phyloP scores from a whole-genome alignment of 2,329 filamentous ascomycete genomes.

The Penicillium sp. region DNA sequence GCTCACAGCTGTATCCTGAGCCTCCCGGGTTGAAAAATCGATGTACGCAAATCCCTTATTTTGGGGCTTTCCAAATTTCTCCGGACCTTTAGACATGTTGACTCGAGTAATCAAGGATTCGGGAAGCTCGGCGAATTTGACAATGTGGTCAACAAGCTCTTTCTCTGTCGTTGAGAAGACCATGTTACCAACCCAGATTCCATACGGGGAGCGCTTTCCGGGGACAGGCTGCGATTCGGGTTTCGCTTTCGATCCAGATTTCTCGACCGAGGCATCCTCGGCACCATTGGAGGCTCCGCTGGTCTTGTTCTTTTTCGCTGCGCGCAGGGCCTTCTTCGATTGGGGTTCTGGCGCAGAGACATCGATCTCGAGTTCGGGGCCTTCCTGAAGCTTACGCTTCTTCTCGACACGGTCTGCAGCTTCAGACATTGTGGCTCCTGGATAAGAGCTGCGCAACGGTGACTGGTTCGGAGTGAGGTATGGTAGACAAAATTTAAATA shows the following conservation, averaged over 20 bases:
- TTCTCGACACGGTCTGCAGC: constrained; percentile 45
- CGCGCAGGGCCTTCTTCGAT: constrained; percentile 90
- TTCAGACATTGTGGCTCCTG: constrained; percentile 33
- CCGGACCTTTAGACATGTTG: constrained; percentile 70
- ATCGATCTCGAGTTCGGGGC: constrained; percentile 81
- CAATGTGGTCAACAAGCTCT: constrained; percentile 79
- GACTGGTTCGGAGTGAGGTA: neutral
- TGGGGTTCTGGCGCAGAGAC: constrained; percentile 87
- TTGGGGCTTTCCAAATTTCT: constrained; percentile 59
- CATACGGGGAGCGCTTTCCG: constrained; percentile 71
- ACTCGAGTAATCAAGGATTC: constrained; percentile 79
- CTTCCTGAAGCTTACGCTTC: constrained; percentile 70
- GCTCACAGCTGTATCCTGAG: constrained; percentile 76
- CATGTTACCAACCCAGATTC: constrained; percentile 95
- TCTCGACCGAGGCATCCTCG: constrained; percentile 36
- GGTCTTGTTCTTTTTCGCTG: constrained; percentile 72
- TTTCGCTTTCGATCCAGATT: constrained; percentile 31
- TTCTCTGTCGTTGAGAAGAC: constrained; percentile 78
- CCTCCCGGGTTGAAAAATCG: constrained; percentile 74
- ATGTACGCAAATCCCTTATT: constrained; percentile 98
- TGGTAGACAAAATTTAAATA: neutral
- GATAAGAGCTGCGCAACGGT: neutral
- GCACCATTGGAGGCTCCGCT: constrained; percentile 18
- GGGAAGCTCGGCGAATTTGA: constrained; percentile 68
- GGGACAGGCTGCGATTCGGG: constrained; percentile 31